Evolutionary conservation across 257 asterid species (phyloP), one percentile per base, ranked within the genome.

Genomic region (Primulina huaijiensis): DNA sequence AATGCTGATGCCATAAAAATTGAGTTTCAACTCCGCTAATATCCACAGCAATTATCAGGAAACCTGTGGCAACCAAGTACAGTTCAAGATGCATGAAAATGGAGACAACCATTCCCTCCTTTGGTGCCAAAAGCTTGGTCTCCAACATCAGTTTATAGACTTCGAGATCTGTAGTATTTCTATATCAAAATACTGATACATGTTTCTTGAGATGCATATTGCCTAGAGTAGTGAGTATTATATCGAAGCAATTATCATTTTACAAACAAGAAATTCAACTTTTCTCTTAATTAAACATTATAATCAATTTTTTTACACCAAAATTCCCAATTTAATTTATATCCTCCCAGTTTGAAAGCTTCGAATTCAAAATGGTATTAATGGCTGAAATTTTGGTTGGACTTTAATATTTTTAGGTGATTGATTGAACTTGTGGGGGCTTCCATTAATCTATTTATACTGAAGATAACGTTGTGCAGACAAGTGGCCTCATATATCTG

Each of bases 21-120:
- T 25, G 20, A 80, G 2, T 6, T 72, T 67, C 57, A 72, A 5
- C 0, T 70, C 14, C 2, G 90, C 94, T 0, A 89, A 50, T n/a
- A 61, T 87, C 96, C 1, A 88, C 96, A 27, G 69, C 82, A 17
- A 89, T 43, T 38, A 89, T 89, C 40, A 85, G 73, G 60, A 89
- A 89, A 34, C 94, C 92, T 0, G 94, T 87, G 3, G 96, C 90
- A 0, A 89, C 90, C 74, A 89, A 30, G 79, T 77, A 89, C 60
- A 87, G 89, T 65, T 89, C 94, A 8, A 81, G 77, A 74, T 85
- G 70, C 90, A 82, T 85, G 68, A 75, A 62, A 9, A 89, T 8
- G 0, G 89, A 81, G 2, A 85, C 88, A 1, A 82, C 0, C 3
- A 71, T 60, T 78, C 85, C 85, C 73, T 33, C 96, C 94, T 30